These are phyloP conservation scores for Suillus subaureus DNA, from an alignment of 768 basidiomycete genomes.

Conservation along the genomic window DNA sequence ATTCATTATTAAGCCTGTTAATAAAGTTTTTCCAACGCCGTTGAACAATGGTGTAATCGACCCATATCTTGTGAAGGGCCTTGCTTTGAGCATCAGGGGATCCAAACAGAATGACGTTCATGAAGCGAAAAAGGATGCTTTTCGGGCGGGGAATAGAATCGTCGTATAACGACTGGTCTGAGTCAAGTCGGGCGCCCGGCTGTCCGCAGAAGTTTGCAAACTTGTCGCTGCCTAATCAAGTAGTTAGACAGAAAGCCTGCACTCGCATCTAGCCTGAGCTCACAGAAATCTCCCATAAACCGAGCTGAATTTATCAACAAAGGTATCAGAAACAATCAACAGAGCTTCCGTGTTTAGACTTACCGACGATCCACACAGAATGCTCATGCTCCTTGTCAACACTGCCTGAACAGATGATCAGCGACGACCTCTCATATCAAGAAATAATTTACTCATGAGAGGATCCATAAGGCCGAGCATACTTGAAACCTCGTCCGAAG, in stretches of 20 bases:
- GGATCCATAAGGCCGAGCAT: constrained; percentile 33
- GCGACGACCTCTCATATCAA: background rate
- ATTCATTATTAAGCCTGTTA: constrained; percentile 6
- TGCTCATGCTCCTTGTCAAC: background rate
- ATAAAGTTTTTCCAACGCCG: constrained; percentile 12
- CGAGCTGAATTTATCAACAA: background rate
- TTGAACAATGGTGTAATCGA: constrained; percentile 9
- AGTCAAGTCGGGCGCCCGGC: constrained; percentile 35
- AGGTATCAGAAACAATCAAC: background rate
- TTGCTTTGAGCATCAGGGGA: constrained; percentile 3
- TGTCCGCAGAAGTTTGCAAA: constrained; percentile 42
- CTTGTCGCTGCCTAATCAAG: constrained; percentile 22
- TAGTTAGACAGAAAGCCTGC: constrained; percentile 14
- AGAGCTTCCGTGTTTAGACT: background rate
- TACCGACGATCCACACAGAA: background rate
- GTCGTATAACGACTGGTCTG: constrained; percentile 26
- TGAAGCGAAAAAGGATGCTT: background rate
- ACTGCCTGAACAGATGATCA: background rate
- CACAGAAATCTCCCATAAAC: constrained; percentile 5
- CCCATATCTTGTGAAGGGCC: constrained; percentile 13
- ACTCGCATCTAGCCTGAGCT: constrained; percentile 15
- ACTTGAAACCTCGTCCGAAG: constrained; percentile 35
- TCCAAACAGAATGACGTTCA: constrained; percentile 8
- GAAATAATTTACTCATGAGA: constrained; percentile 31
- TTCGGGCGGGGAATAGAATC: background rate